phyloP scores from a whole-genome alignment of 2,329 filamentous ascomycete genomes.

The Hypoxylon sp. region DNA sequence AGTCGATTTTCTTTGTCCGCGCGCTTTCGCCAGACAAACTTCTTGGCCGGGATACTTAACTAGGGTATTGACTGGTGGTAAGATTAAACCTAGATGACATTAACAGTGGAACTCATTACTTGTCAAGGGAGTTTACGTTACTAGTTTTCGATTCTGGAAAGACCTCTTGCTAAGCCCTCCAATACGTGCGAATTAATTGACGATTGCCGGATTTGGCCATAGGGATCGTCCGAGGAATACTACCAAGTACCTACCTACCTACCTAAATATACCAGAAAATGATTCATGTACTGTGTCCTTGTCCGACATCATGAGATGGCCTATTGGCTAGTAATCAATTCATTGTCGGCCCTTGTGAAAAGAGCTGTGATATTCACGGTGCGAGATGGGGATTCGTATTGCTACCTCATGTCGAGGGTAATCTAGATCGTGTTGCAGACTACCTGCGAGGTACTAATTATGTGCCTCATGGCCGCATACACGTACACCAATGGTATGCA shows the following conservation, averaged over 20 bases:
- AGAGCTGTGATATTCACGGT: conserved; percentile 5
- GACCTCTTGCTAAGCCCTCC: not conserved
- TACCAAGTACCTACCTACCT: too few species aligned
- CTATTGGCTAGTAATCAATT: not conserved
- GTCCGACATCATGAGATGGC: not conserved
- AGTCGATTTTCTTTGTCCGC: conserved; percentile 47
- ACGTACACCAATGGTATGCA: conserved; percentile 20
- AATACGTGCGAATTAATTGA: not conserved
- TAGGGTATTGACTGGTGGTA: conserved; percentile 21
- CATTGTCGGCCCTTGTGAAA: not conserved
- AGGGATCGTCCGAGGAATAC: not conserved
- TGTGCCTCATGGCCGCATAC: conserved; percentile 28
- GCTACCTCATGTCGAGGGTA: conserved; percentile 5
- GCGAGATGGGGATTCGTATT: conserved; percentile 3
- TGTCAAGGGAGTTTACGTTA: conserved; percentile 9
- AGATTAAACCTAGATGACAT: conserved; percentile 18
- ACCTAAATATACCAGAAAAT: not conserved
- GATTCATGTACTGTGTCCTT: not conserved
- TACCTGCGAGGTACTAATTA: conserved; percentile 10
- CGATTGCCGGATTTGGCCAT: not conserved
- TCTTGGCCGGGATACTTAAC: conserved; percentile 31
- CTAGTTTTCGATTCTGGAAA: conserved; percentile 1
- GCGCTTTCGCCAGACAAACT: conserved; percentile 30
- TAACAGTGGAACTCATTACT: conserved; percentile 8
- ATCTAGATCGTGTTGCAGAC: conserved; percentile 32